A percentile compares a stretch with the other conserved stretches of the same genome.
Conservation (phyloP, 305 asterid genomes). For the Coffea humblotiana region DNA sequence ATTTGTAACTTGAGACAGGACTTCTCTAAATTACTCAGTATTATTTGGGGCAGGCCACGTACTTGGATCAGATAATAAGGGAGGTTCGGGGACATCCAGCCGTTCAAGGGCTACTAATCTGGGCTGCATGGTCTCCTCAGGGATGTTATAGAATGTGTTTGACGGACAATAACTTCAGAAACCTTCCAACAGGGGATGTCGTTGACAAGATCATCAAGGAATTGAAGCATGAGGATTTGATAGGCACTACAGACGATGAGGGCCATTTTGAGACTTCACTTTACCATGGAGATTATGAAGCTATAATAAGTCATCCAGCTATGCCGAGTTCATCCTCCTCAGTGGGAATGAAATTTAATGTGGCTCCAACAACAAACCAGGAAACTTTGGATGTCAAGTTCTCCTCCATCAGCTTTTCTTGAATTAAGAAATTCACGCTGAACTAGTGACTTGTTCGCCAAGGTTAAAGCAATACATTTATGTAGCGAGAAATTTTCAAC, state of each 20-base stretch:
- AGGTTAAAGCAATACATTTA: background rate
- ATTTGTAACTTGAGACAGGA: background rate
- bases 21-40: too few relatives aligned
- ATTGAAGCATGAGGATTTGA: slow-evolving; percentile 27
- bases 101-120: slow-evolving; percentile 41
- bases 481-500: background rate
- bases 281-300: slow-evolving; percentile 42
- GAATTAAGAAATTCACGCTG: background rate
- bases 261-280: slow-evolving; percentile 36
- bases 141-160: slow-evolving; percentile 42
- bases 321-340: background rate
- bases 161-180: slow-evolving; percentile 40
- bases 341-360: slow-evolving; percentile 8
- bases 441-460: background rate
- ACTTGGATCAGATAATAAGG: slow-evolving; percentile 38
- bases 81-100: slow-evolving; percentile 42
- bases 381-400: slow-evolving; percentile 5
- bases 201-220: slow-evolving; percentile 38
- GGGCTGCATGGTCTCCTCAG: slow-evolving; percentile 41
- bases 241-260: slow-evolving; percentile 20
- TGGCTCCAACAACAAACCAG: background rate
- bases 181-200: slow-evolving; percentile 36
- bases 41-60: slow-evolving; percentile 27
- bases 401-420: background rate
- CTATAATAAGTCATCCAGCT: slow-evolving; percentile 14